These are phyloP conservation scores for Hemileccinum impolitum DNA, from an alignment of 768 basidiomycete genomes.

Conservation along the genomic window DNA sequence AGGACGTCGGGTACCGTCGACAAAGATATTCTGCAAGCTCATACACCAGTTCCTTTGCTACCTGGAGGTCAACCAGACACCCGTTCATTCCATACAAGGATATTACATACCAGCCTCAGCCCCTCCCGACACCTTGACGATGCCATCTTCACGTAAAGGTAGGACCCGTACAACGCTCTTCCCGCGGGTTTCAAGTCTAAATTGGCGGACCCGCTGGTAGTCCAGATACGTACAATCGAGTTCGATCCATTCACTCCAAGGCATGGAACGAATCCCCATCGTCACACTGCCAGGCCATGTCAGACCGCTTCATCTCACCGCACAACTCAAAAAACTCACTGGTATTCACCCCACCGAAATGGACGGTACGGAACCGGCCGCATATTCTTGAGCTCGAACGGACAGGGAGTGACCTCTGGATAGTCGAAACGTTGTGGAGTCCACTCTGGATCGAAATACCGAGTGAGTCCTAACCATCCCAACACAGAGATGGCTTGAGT, in stretches of 20 bases:
- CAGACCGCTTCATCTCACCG: neutral
- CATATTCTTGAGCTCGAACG: conserved; percentile 37
- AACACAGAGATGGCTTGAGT: neutral
- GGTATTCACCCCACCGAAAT: conserved; percentile 59
- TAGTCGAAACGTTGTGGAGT: conserved; percentile 47
- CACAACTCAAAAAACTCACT: conserved; percentile 39
- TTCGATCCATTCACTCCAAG: conserved; percentile 73
- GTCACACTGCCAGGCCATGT: conserved; percentile 44
- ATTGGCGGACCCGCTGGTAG: conserved; percentile 55
- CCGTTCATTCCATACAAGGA: neutral
- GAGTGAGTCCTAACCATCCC: conserved; percentile 1
- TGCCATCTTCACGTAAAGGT: conserved; percentile 39
- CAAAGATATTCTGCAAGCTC: conserved; percentile 67
- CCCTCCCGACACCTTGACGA: conserved; percentile 27
- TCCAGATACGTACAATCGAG: conserved; percentile 54
- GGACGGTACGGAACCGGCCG: conserved; percentile 63
- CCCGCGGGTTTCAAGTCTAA: conserved; percentile 52
- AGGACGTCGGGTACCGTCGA: conserved; percentile 57
- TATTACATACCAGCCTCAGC: conserved; percentile 26
- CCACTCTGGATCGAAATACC: conserved; percentile 42
- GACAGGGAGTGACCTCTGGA: conserved; percentile 44
- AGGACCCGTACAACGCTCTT: conserved; percentile 46
- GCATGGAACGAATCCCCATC: conserved; percentile 67
- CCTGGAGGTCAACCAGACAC: neutral
- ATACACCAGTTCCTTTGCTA: conserved; percentile 65